These are phyloP conservation scores for Phaffia rhodozyma DNA, from an alignment of 1,284 basidiomycete species.

Conservation along the genomic window DNA sequence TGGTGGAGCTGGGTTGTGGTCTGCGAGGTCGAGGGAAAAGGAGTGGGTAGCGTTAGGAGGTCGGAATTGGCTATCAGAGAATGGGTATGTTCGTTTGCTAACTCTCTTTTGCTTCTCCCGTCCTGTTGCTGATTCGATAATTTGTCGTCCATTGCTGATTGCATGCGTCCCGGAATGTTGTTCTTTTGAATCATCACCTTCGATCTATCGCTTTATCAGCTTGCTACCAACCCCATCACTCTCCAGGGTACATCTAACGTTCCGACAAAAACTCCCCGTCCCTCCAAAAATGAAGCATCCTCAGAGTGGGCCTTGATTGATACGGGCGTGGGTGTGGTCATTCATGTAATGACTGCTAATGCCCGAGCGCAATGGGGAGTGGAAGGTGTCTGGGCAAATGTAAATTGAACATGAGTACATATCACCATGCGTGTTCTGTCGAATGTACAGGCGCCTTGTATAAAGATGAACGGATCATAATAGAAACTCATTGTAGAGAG, in stretches of 20 bases:
- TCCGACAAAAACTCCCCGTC: slow-evolving; percentile 8
- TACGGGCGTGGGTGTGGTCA: slow-evolving; percentile 18
- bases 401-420: neutral
- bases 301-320: slow-evolving; percentile 22
- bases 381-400: slow-evolving; percentile 17
- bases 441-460: no score
- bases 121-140: neutral
- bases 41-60: slow-evolving; percentile 20
- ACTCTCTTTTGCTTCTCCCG: neutral
- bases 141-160: neutral
- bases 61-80: slow-evolving; percentile 19
- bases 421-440: no score
- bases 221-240: slow-evolving; percentile 19
- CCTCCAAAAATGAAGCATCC: slow-evolving; percentile 13
- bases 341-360: slow-evolving; percentile 22
- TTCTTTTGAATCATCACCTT: neutral
- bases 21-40: slow-evolving; percentile 19
- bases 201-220: neutral
- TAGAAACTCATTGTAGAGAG: no score
- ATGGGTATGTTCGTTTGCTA: slow-evolving; percentile 17
- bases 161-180: no score
- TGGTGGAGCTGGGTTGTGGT: slow-evolving; percentile 23
- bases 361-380: slow-evolving; percentile 18
- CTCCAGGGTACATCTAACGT: slow-evolving; percentile 12
- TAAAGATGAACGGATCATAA: no score